phyloP scores from a whole-genome alignment of 257 asterid genomes.

The Leonotis leonurus region DNA sequence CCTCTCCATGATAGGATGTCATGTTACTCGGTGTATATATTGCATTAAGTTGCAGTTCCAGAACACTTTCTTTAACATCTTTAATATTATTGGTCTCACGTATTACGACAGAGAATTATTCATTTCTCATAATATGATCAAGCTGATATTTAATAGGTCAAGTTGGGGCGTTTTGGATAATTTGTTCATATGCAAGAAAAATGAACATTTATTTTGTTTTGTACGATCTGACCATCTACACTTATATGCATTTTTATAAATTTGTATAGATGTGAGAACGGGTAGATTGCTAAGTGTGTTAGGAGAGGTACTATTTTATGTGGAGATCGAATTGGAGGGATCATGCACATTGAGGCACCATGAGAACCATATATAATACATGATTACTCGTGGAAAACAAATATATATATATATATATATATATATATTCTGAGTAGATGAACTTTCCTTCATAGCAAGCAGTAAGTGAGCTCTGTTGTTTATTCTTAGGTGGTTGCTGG shows the following conservation, averaged over 20 bases:
- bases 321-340: no score
- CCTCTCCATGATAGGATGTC: not conserved
- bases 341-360: no score
- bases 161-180: not conserved
- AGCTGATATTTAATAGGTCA: not conserved
- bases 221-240: no score
- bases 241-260: no score
- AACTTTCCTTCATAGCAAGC: not conserved
- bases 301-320: no score
- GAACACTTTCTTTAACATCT: not conserved
- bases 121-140: no score
- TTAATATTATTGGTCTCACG: not conserved
- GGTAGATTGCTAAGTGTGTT: no score
- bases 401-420: no score
- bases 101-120: not conserved
- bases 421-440: not conserved
- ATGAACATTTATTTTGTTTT: not conserved
- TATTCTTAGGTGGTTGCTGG: slow-evolving; percentile 70
- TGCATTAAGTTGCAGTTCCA: not conserved
- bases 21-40: not conserved
- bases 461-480: not conserved
- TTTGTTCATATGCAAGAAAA: not conserved
- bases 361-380: no score
- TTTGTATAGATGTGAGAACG: no score
- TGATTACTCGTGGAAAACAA: no score